Base-by-base conservation (phyloP, 2,329 filamentous ascomycete species). In the Fusarium musae region DNA sequence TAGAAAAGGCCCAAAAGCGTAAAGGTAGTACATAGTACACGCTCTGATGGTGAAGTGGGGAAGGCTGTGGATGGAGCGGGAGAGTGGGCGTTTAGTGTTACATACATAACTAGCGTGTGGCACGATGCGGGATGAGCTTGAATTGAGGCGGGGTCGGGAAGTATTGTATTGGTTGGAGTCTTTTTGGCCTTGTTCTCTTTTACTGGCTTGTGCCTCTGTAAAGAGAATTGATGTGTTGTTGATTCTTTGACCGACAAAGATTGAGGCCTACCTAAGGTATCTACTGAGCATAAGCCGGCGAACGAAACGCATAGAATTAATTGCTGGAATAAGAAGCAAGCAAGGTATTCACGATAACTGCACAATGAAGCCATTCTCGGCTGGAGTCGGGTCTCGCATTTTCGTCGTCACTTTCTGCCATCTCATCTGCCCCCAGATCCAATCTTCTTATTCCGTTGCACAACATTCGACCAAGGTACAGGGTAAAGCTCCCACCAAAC, bases 381-480 rank as follows among this genome's bases (percentile, higher is more conserved):
- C 62, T 70, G 54, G 58, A 75, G 13, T 68, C 62, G 69, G 73
- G 69, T 58, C 57, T 70, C 59, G 34, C 39, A 52, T 70, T 49
- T 43, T 58, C 40, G 54, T 37, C 21, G 28, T 36, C 16, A 9
- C 34, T 44, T n/a, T 32, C 21, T 40, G 13, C 23, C 56, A 39
- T 53, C 37, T 67, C 56, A 39, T 53, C 37, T 67, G 62, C 43
- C 59, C 60, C 60, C 53, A 72, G 69, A 69, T 66, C 59, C 47
- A 50, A 50, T 50, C 30, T 43, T 54, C 34, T 53, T 32, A 60
- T 66, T 66, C 50, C 42, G 30, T 19, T 42, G 36, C 30, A 67
- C 65, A 74, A 74, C 71, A 62, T 74, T 69, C 71, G 71, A 74
- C 68, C 63, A 63, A 49, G 53, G 56, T 49, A 63, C 63, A 63